A percentile compares a stretch with the other conserved stretches of the same genome.
Evolutionary conservation across 2,329 filamentous ascomycete genomes (phyloP).

Genomic region (Alternaria ethzedia): DNA sequence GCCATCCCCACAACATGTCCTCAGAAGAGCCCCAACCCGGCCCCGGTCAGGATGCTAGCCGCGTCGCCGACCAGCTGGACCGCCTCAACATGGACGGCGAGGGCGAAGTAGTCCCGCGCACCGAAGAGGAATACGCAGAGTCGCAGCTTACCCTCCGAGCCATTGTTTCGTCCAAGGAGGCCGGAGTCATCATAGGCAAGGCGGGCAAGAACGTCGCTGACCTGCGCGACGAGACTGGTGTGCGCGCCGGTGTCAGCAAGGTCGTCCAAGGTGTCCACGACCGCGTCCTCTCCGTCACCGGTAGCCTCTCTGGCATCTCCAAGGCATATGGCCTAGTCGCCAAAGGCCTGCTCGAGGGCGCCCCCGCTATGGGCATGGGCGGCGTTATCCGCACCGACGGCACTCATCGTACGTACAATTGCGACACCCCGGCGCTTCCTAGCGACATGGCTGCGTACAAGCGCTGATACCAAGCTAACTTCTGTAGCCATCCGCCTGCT

Average conservation of each 20-base stretch:
- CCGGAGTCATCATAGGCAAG: constrained; percentile 98
- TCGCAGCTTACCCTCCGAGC: constrained; percentile 92
- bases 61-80: constrained; percentile 52
- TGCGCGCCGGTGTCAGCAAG: constrained; percentile 98
- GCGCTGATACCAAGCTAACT: constrained; percentile 23
- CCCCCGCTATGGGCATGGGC: constrained; percentile 94
- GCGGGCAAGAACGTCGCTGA: constrained; percentile 98
- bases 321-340: constrained; percentile 94
- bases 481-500: constrained; percentile 87
- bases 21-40: constrained; percentile 47
- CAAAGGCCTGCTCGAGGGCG: constrained; percentile 88
- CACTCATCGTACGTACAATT: constrained; percentile 80
- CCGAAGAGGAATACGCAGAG: constrained; percentile 95
- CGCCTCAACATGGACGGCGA: constrained; percentile 49
- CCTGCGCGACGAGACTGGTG: constrained; percentile 94
- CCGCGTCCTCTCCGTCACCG: constrained; percentile 93
- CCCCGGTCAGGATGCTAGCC: constrained; percentile 42
- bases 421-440: neutral
- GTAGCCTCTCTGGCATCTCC: constrained; percentile 84
- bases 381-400: constrained; percentile 82
- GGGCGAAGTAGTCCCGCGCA: constrained; percentile 82
- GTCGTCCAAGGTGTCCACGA: constrained; percentile 97
- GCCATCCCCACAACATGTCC: constrained; percentile 51
- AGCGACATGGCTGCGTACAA: neutral
- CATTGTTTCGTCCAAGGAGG: constrained; percentile 98